Base-by-base conservation (phyloP, 163 green algal genomes). In the Chloromonas sp. region DNA sequence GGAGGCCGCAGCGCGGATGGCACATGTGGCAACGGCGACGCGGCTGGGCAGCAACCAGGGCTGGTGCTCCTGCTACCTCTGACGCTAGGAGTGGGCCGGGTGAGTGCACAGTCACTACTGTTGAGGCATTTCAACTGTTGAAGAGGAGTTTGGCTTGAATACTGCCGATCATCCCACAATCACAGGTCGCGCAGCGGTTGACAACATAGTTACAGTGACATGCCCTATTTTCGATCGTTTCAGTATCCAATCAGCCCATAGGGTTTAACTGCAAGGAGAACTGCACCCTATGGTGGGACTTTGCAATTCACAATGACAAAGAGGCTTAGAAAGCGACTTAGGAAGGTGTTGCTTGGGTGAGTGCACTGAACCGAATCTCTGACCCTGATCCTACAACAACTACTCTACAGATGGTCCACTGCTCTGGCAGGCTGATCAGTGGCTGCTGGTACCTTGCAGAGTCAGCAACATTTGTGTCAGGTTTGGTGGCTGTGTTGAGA, bases 21-120 rank as follows among this genome's bases (percentile, higher is more conserved):
- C 66, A 76, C 8, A 11, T 76, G 66, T 8, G 66, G 66, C 66
- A n/a, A 36, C 36, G 36, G 36, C 36, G 36, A 36, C 36, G 66
- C 66, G 66, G 66, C 66, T 76, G 66, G 5, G 36, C 36, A 36
- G 36, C 36, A 36, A 36, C 66, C 59, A 61, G 93, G 93, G 11
- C 70, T 98, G 61, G 86, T 98, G 58, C 83, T 98, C 81, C 90
- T 99, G 57, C 85, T 99, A 11, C 96, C 96, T 1, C 89, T 99
- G 5, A 93, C 95, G 3, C 91, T 99, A 0, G 96, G 96, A 3
- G 86, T 98, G 3, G 92, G 92, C 80, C 96, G 96, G 93, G 93
- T 98, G 84, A 79, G 71, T 79, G 13, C 71, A 79, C 2, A 5
- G 14, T 11, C 71, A 36, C 71, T 11, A 8, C 5, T n/a, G 66